phyloP scores from a whole-genome alignment of 371 early-diverging fungal species.

The Fennellomyces sp. region DNA sequence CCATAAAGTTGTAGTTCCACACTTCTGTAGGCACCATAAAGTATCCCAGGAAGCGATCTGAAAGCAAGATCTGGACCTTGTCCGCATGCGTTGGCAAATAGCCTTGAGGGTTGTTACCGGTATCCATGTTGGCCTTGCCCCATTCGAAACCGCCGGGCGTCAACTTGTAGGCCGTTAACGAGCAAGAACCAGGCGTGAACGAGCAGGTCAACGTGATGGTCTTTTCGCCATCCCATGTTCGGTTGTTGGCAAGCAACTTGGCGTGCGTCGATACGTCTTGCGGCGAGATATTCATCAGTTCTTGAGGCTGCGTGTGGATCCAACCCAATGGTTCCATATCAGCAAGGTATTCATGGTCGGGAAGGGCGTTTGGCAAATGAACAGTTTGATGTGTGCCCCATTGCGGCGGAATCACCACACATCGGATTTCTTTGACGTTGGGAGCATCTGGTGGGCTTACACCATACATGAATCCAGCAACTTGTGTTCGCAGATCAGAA shows the following conservation, averaged over 20 bases:
- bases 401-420: constrained; percentile 96
- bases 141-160: constrained; percentile 96
- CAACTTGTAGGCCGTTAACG: constrained; percentile 93
- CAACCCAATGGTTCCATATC: constrained; percentile 96
- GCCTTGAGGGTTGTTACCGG: constrained; percentile 82
- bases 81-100: constrained; percentile 90
- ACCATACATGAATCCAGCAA: constrained; percentile 96
- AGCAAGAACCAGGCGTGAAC: constrained; percentile 97
- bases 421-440: constrained; percentile 95
- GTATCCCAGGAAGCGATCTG: constrained; percentile 95
- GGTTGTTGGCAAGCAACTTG: constrained; percentile 83
- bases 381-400: constrained; percentile 96
- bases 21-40: constrained; percentile 96
- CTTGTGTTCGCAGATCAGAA: constrained; percentile 94
- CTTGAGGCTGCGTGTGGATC: constrained; percentile 97
- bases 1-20: constrained; percentile 97
- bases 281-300: constrained; percentile 88
- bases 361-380: constrained; percentile 86
- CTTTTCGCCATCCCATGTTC: constrained; percentile 95
- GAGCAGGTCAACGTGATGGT: constrained; percentile 90
- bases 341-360: constrained; percentile 89
- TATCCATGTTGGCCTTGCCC: constrained; percentile 85
- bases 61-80: constrained; percentile 93
- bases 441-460: constrained; percentile 91
- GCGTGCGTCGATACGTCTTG: constrained; percentile 93